phyloP scores from a whole-genome alignment of 108 stramenopile species.

The Tribonema minus region DNA sequence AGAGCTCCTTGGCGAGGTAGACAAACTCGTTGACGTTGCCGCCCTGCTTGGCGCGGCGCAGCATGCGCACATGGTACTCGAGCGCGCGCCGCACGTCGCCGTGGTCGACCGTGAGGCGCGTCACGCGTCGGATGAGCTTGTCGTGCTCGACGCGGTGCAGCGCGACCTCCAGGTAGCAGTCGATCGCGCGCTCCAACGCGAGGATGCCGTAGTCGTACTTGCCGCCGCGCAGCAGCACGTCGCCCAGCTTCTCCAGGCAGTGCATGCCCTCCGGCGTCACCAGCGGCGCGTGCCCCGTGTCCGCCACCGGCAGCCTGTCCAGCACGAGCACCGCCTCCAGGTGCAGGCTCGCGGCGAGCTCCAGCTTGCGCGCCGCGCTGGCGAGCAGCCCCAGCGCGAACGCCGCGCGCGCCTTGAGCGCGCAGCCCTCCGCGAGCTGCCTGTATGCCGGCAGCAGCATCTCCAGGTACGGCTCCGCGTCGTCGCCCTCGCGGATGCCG shows the following conservation, averaged over 20 bases:
- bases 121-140: slow-evolving; percentile 29
- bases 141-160: slow-evolving; percentile 11
- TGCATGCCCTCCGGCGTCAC: slow-evolving; percentile 28
- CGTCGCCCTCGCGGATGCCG: slow-evolving; percentile 17
- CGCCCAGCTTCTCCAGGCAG: slow-evolving; percentile 42
- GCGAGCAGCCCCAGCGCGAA: slow-evolving; percentile 31
- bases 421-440: slow-evolving; percentile 26
- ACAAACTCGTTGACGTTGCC: slow-evolving; percentile 44
- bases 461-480: slow-evolving; percentile 32
- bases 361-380: slow-evolving; percentile 4
- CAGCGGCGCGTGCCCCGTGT: slow-evolving; percentile 11
- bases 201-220: slow-evolving; percentile 46
- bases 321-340: slow-evolving; percentile 43
- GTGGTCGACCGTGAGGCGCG: slow-evolving; percentile 29
- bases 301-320: slow-evolving; percentile 39
- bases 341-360: slow-evolving; percentile 24
- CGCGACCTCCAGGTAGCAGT: slow-evolving; percentile 21
- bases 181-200: slow-evolving; percentile 29
- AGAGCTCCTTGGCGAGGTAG: slow-evolving; percentile 44
- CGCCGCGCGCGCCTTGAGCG: slow-evolving; percentile 25
- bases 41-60: slow-evolving; percentile 12
- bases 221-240: slow-evolving; percentile 21
- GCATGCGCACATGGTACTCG: slow-evolving; percentile 43
- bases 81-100: slow-evolving; percentile 26
- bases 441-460: slow-evolving; percentile 32